Percentiles rank a stretch among this genome's conserved stretches.
Conservation (phyloP, 805 yeast genomes). For the Nakazawaea pomicola region DNA sequence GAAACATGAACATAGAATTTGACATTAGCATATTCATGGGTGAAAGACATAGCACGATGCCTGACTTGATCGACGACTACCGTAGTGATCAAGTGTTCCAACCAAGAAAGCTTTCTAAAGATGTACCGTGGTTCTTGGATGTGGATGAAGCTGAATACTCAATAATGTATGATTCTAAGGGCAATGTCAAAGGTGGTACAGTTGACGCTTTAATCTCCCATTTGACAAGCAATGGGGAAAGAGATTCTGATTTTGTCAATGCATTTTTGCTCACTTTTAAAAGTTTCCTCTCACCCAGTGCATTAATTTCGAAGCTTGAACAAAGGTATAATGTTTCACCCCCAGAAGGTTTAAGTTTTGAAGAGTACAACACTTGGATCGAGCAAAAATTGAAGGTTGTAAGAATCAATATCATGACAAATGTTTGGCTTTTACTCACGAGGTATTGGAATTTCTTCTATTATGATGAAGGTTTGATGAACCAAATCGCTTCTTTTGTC, state of each 20-base stretch:
- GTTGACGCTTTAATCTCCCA: slow-evolving; percentile 73
- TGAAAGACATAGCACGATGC: slow-evolving; percentile 33
- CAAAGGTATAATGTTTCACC: slow-evolving; percentile 67
- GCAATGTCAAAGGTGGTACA: slow-evolving; percentile 79
- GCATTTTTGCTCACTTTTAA: slow-evolving; percentile 72
- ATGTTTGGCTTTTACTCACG: slow-evolving; percentile 62
- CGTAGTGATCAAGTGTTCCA: slow-evolving; percentile 24
- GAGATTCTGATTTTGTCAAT: slow-evolving; percentile 59
- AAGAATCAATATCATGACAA: slow-evolving; percentile 57
- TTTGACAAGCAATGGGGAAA: slow-evolving; percentile 66
- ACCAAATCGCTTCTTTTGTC: slow-evolving; percentile 21
- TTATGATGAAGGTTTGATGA: slow-evolving; percentile 37
- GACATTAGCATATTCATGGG: slow-evolving; percentile 52
- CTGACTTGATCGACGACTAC: slow-evolving; percentile 30
- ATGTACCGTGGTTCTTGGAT: slow-evolving; percentile 68
- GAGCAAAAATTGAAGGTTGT: slow-evolving; percentile 65
- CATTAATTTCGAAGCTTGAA: slow-evolving; percentile 54
- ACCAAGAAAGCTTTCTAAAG: slow-evolving; percentile 32
- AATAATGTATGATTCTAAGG: slow-evolving; percentile 58
- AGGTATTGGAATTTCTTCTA: slow-evolving; percentile 67
- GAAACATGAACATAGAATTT: slow-evolving; percentile 73
- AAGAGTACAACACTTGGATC: slow-evolving; percentile 75
- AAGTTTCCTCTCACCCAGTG: slow-evolving; percentile 64
- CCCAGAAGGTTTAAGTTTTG: slow-evolving; percentile 83
- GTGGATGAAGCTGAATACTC: slow-evolving; percentile 51